A percentile compares a stretch with the other conserved stretches of the same genome.
Conservation (phyloP, 2,329 filamentous ascomycete genomes). For the Apiospora saccharicola region DNA sequence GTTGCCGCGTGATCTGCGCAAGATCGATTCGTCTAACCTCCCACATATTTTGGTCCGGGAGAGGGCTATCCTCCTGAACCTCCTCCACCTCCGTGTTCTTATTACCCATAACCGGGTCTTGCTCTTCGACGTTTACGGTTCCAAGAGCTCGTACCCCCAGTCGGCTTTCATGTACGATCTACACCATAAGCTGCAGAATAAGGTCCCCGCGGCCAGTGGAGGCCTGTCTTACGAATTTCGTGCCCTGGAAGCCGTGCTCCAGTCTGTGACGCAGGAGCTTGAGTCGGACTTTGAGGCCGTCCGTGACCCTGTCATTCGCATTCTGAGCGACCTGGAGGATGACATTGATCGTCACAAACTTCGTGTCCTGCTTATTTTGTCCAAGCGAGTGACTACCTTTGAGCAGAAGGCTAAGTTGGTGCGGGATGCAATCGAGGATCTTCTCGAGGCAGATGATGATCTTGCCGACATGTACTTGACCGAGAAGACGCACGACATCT, state of each 20-base stretch:
- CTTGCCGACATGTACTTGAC: constrained; percentile 94
- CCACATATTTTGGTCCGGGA: constrained; percentile 95
- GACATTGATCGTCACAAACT: constrained; percentile 97
- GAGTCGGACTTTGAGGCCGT: constrained; percentile 96
- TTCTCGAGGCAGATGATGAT: constrained; percentile 96
- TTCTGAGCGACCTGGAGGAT: constrained; percentile 90
- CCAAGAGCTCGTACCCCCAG: constrained; percentile 92
- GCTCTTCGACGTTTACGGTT: constrained; percentile 95
- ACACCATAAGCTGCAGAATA: constrained; percentile 89
- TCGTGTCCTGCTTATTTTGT: constrained; percentile 87
- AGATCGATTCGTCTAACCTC: constrained; percentile 95
- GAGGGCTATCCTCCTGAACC: constrained; percentile 91
- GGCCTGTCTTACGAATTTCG: constrained; percentile 93
- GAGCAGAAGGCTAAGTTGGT: constrained; percentile 96
- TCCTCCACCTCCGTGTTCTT: constrained; percentile 93
- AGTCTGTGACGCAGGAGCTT: constrained; percentile 89
- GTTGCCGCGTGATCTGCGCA: constrained; percentile 91
- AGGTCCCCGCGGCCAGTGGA: constrained; percentile 65
- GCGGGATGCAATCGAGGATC: constrained; percentile 91
- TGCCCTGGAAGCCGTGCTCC: constrained; percentile 91
- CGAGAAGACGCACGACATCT: constrained; percentile 79
- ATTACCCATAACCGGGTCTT: constrained; percentile 95
- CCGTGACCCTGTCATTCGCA: constrained; percentile 87
- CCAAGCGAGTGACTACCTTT: constrained; percentile 94
- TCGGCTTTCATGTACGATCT: constrained; percentile 98